Evolutionary conservation across 441 rosid genomes (phyloP).

Genomic region (Pelargonium myrrhifolium): DNA sequence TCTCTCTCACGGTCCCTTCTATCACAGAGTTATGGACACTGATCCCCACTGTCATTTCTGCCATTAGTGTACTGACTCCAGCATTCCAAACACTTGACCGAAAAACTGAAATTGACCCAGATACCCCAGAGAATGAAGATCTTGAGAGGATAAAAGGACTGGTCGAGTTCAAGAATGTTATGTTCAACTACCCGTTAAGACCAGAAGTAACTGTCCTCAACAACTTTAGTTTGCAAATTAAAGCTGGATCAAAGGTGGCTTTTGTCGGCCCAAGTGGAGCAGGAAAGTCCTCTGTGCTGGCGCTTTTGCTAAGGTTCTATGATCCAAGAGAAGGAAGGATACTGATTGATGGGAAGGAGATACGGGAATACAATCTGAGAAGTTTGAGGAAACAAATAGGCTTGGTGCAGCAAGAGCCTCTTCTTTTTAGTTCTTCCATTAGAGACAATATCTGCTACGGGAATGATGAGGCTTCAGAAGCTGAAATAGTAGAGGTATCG

Average conservation of each 20-base stretch:
- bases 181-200: slow-evolving; percentile 46
- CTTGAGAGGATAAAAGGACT: slow-evolving; percentile 28
- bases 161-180: slow-evolving; percentile 40
- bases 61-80: slow-evolving; percentile 44
- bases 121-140: slow-evolving; percentile 25
- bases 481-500: slow-evolving; percentile 43
- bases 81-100: slow-evolving; percentile 50
- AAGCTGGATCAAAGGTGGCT: slow-evolving; percentile 45
- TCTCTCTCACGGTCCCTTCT: slow-evolving; percentile 67
- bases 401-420: slow-evolving; percentile 25
- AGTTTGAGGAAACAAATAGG: slow-evolving; percentile 22
- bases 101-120: slow-evolving; percentile 46
- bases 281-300: slow-evolving; percentile 57
- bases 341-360: slow-evolving; percentile 16
- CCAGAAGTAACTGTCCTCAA: slow-evolving; percentile 50
- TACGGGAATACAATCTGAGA: slow-evolving; percentile 16
- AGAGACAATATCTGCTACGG: slow-evolving; percentile 38
- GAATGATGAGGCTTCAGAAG: slow-evolving; percentile 37
- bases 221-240: slow-evolving; percentile 42
- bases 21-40: slow-evolving; percentile 66
- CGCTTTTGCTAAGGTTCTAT: slow-evolving; percentile 48
- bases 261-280: slow-evolving; percentile 67
- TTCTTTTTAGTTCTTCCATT: slow-evolving; percentile 33
- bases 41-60: slow-evolving; percentile 51
- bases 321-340: slow-evolving; percentile 28